A percentile compares a stretch with the other conserved stretches of the same genome.
Evolutionary conservation across 768 basidiomycete species (phyloP).

Genomic region (Amanita phalloides): DNA sequence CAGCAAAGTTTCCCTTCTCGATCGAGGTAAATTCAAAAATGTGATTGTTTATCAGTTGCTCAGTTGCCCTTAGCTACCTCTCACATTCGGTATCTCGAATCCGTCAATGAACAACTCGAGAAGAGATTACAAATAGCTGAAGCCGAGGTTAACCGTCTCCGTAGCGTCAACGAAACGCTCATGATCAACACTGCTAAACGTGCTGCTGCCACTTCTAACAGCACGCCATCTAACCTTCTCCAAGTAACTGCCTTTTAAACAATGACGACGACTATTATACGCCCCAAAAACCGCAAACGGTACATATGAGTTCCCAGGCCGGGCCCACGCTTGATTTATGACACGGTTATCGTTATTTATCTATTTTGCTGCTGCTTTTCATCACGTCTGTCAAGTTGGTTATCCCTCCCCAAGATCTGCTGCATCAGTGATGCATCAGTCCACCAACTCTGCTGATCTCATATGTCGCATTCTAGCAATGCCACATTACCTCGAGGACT

Average conservation of each 20-base stretch:
- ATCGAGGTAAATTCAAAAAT: constrained; percentile 51
- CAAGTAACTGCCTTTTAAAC: constrained; percentile 9
- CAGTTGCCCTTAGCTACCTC: constrained; percentile 45
- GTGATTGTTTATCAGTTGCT: not conserved
- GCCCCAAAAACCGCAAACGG: constrained; percentile 17
- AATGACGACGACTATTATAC: not conserved
- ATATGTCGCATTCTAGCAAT: constrained; percentile 37
- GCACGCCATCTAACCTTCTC: constrained; percentile 10
- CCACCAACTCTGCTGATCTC: constrained; percentile 13
- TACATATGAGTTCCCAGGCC: constrained; percentile 34
- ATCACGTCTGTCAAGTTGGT: constrained; percentile 19
- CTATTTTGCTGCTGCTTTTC: constrained; percentile 29
- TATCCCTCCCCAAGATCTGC: constrained; percentile 23
- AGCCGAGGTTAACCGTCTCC: constrained; percentile 70
- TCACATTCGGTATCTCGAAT: constrained; percentile 82
- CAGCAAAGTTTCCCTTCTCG: constrained; percentile 84
- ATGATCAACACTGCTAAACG: constrained; percentile 77
- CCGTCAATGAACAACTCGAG: constrained; percentile 66
- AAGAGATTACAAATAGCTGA: constrained; percentile 69
- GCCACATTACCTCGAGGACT: constrained; percentile 29
- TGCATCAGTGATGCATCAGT: constrained; percentile 24
- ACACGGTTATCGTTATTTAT: constrained; percentile 34
- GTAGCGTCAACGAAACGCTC: constrained; percentile 81
- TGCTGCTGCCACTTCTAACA: constrained; percentile 34
- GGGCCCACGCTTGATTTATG: constrained; percentile 46